A percentile compares a stretch with the other conserved stretches of the same genome.
Conservation (phyloP, 2,329 filamentous ascomycete species). For the Myriosclerotinia duriaeana region DNA sequence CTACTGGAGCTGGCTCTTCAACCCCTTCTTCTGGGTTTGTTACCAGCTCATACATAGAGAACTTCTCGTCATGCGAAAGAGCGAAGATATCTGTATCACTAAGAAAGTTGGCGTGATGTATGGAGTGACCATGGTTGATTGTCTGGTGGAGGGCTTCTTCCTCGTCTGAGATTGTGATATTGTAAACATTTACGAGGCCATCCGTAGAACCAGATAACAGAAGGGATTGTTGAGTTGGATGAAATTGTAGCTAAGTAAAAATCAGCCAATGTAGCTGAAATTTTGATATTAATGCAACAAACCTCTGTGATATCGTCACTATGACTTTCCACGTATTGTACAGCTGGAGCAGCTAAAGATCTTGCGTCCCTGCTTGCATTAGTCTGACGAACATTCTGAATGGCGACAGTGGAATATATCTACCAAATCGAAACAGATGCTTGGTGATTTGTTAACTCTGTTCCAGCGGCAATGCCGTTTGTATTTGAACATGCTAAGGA, state of each 20-base stretch:
- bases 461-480: constrained; percentile 67
- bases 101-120: constrained; percentile 74
- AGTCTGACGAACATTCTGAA: constrained; percentile 1
- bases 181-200: constrained; percentile 74
- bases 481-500: constrained; percentile 61
- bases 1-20: constrained; percentile 48
- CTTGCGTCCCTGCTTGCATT: constrained; percentile 55
- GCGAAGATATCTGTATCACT: constrained; percentile 65
- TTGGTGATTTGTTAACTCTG: constrained; percentile 65
- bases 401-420: constrained; percentile 26
- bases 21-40: constrained; percentile 61
- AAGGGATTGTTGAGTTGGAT: constrained; percentile 58
- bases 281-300: constrained; percentile 22
- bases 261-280: constrained; percentile 29
- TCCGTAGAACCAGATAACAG: constrained; percentile 78
- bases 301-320: constrained; percentile 67
- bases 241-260: constrained; percentile 55
- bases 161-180: constrained; percentile 68
- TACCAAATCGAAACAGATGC: constrained; percentile 63
- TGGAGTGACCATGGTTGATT: constrained; percentile 72
- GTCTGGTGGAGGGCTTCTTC: constrained; percentile 77
- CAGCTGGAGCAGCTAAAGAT: constrained; percentile 47
- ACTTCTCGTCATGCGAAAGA: constrained; percentile 74
- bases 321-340: constrained; percentile 63
- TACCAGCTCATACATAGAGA: constrained; percentile 69